These are phyloP conservation scores for Udeniomyces megalosporus DNA, from an alignment of 768 basidiomycete species.

Conservation along the genomic window DNA sequence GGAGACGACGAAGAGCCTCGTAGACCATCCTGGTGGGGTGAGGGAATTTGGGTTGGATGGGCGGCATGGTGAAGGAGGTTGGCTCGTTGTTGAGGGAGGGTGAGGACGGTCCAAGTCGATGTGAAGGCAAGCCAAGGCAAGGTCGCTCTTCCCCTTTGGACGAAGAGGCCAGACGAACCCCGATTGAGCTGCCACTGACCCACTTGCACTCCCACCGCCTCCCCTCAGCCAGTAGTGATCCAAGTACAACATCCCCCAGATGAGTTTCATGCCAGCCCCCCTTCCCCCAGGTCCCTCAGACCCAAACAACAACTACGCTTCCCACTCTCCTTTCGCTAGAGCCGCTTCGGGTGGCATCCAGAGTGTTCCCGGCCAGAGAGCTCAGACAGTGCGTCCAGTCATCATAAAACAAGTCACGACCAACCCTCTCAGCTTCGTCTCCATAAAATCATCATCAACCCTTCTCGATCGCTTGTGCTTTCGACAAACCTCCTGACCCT, in stretches of 20 bases:
- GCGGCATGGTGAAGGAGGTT: too few species aligned
- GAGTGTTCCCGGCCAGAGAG: not conserved
- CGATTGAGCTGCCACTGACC: too few species aligned
- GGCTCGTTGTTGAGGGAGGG: too few species aligned
- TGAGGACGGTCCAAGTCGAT: too few species aligned
- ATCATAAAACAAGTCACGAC: too few species aligned
- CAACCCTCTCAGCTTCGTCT: not conserved
- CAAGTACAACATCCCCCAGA: too few species aligned
- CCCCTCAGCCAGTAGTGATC: too few species aligned
- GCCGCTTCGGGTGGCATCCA: slow-evolving; percentile 8
- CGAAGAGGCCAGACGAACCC: too few species aligned
- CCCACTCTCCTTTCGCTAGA: slow-evolving; percentile 10
- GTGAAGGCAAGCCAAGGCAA: too few species aligned
- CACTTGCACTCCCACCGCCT: too few species aligned
- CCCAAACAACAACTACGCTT: not conserved
- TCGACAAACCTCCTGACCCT: too few species aligned
- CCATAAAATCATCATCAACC: not conserved
- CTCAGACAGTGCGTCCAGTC: slow-evolving; percentile 8
- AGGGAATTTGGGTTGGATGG: not conserved
- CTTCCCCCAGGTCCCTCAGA: not conserved
- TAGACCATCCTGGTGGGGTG: slow-evolving; percentile 9
- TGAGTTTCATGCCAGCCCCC: slow-evolving; percentile 6
- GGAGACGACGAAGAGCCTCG: slow-evolving; percentile 8
- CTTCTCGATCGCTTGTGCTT: not conserved
- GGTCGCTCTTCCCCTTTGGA: too few species aligned